These are phyloP conservation scores for Helminthosporium solani DNA, from an alignment of 2,329 filamentous ascomycete species.

Conservation along the genomic window DNA sequence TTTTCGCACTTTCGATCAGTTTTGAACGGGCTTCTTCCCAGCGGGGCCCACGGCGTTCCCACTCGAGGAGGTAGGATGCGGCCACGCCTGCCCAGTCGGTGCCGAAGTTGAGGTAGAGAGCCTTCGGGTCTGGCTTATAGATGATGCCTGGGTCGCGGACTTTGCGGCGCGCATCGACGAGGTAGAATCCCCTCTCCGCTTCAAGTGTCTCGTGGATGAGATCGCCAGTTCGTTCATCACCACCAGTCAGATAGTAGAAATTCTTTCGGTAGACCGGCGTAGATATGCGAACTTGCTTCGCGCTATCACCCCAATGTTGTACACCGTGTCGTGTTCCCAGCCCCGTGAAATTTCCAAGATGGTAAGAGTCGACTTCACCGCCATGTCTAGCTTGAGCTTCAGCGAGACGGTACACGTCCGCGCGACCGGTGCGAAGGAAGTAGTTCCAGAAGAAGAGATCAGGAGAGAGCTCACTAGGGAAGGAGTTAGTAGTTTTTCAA, in stretches of 20 bases:
- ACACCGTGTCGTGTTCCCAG: constrained; percentile 64
- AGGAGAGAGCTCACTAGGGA: constrained; percentile 54
- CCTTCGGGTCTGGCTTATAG: constrained; percentile 45
- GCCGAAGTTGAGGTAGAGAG: constrained; percentile 55
- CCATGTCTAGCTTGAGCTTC: constrained; percentile 61
- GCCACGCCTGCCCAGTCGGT: constrained; percentile 62
- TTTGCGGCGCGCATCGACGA: constrained; percentile 60
- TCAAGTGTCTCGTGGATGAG: constrained; percentile 55
- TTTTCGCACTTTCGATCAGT: constrained; percentile 51
- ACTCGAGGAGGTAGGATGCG: constrained; percentile 60
- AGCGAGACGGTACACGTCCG: constrained; percentile 60
- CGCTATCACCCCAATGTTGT: constrained; percentile 62
- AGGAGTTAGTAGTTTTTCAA: too few relatives aligned
- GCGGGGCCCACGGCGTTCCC: constrained; percentile 57
- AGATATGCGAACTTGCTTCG: constrained; percentile 63
- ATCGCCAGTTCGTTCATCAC: constrained; percentile 58
- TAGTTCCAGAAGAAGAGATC: constrained; percentile 65
- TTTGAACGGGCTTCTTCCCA: constrained; percentile 56
- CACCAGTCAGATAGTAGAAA: constrained; percentile 59
- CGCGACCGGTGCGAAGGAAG: constrained; percentile 60
- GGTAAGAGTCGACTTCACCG: constrained; percentile 63
- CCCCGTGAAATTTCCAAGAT: constrained; percentile 58
- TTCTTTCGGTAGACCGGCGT: constrained; percentile 58
- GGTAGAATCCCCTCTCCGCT: constrained; percentile 54
- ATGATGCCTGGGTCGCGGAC: constrained; percentile 56